phyloP scores from a whole-genome alignment of 2,329 filamentous ascomycete genomes.

The Cladosporium oxysporum region DNA sequence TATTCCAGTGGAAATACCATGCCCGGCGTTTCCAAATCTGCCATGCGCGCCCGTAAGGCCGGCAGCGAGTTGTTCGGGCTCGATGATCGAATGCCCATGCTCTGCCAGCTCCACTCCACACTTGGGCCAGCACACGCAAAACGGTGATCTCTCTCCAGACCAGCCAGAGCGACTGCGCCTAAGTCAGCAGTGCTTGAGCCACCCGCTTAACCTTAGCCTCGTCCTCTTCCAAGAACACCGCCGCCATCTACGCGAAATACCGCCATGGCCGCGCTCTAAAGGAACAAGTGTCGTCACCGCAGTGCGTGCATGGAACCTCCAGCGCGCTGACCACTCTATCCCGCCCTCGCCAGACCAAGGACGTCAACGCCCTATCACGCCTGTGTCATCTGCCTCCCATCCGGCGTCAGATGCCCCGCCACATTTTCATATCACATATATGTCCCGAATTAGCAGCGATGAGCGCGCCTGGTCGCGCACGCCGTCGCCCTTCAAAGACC shows the following conservation, averaged over 20 bases:
- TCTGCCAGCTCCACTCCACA: background rate
- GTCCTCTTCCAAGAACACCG: background rate
- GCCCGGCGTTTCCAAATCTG: background rate
- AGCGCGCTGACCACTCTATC: background rate
- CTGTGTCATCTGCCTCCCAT: conserved; percentile 1
- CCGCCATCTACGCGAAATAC: conserved; percentile 4
- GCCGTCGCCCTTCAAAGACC: conserved; percentile 34
- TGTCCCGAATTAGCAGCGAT: conserved; percentile 14
- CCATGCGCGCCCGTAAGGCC: background rate
- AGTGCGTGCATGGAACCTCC: conserved; percentile 1
- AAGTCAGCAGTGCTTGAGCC: conserved; percentile 1
- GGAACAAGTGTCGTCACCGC: conserved; percentile 5
- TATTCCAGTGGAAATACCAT: background rate
- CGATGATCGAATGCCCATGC: background rate
- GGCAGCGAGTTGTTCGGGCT: background rate
- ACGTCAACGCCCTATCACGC: background rate
- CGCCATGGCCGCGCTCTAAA: conserved; percentile 11
- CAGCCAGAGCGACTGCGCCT: background rate
- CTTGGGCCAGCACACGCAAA: conserved; percentile 3
- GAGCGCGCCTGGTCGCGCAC: conserved; percentile 23
- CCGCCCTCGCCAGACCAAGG: background rate
- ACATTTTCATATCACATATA: conserved; percentile 7
- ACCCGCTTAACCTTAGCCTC: conserved; percentile 7
- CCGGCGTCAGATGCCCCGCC: conserved; percentile 18
- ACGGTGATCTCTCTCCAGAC: background rate